Evolutionary conservation across 441 rosid species (phyloP).

Genomic region (Populus trichocarpa): DNA sequence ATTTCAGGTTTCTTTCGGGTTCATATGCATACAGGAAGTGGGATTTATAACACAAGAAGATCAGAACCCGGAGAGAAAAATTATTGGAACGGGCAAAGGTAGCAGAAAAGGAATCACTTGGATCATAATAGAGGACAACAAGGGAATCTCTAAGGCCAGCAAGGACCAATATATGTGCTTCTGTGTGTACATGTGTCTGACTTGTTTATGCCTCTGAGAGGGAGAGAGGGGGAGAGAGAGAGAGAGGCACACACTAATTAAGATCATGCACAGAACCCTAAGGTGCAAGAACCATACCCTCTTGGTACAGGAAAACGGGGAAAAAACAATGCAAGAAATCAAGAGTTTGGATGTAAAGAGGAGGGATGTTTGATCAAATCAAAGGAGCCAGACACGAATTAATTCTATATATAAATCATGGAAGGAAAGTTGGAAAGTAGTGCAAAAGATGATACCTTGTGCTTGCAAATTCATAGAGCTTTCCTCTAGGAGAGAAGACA

Average conservation of each 20-base stretch:
- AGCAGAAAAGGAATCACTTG: neutral
- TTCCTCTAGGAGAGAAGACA: conserved; percentile 82
- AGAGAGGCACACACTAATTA: neutral
- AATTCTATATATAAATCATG: neutral
- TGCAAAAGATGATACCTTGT: conserved; percentile 39
- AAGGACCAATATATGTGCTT: neutral
- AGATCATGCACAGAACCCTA: neutral
- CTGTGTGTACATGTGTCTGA: neutral
- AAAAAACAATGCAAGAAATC: neutral
- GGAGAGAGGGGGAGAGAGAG: neutral
- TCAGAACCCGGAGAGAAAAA: neutral
- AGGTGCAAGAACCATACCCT: neutral
- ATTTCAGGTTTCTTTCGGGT: neutral
- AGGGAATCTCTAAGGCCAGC: neutral
- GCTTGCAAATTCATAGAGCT: conserved; percentile 77
- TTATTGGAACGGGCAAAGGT: neutral
- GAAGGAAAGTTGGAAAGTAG: neutral
- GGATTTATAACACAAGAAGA: neutral
- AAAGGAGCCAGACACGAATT: neutral
- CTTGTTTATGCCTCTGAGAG: neutral
- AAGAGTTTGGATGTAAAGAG: neutral
- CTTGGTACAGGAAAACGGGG: neutral
- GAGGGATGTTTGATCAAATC: neutral
- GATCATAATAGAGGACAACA: neutral
- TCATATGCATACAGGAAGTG: neutral